Evolutionary conservation across 2,329 filamentous ascomycete species (phyloP).

Genomic region (Penicillium olsonii): DNA sequence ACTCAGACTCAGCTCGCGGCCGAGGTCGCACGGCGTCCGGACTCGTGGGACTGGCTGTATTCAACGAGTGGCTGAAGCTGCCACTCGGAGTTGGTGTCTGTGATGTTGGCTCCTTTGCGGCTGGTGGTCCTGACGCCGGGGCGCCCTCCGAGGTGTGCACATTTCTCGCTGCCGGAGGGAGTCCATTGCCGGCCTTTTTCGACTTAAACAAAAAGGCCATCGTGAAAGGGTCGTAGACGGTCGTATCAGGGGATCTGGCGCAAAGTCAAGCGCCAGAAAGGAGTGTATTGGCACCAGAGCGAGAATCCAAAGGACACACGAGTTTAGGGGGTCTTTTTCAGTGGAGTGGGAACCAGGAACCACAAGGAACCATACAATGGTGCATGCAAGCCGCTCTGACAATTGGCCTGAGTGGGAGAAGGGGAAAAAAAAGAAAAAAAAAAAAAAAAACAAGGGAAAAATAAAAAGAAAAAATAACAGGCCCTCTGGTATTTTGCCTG

Average conservation of each 20-base stretch:
- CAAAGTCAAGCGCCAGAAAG: constrained; percentile 15
- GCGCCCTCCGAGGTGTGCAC: constrained; percentile 59
- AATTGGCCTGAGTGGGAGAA: no score
- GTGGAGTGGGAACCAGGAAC: constrained; percentile 30
- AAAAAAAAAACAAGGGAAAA: constrained; percentile 9
- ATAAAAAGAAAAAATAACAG: constrained; percentile 1
- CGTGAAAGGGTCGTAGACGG: constrained; percentile 40
- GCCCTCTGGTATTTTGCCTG: constrained; percentile 9
- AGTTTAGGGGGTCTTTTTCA: constrained; percentile 20
- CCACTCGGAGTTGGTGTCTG: constrained; percentile 73
- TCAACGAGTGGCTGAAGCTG: constrained; percentile 66
- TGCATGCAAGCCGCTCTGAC: constrained; percentile 17
- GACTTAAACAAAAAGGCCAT: constrained; percentile 85
- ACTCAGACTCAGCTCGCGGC: constrained; percentile 56
- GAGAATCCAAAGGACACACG: constrained; percentile 6
- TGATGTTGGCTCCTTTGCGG: constrained; percentile 38
- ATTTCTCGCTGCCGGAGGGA: constrained; percentile 58
- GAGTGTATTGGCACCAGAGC: constrained; percentile 11
- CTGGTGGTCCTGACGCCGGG: constrained; percentile 42
- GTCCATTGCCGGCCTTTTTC: constrained; percentile 62
- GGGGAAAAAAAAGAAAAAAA: background rate
- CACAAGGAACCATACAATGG: constrained; percentile 22
- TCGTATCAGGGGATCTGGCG: constrained; percentile 30
- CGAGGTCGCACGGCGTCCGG: constrained; percentile 65
- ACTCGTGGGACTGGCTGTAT: constrained; percentile 67